Evolutionary conservation across 495 filamentous ascomycete species (phyloP).

Genomic region (Peziza echinospora): DNA sequence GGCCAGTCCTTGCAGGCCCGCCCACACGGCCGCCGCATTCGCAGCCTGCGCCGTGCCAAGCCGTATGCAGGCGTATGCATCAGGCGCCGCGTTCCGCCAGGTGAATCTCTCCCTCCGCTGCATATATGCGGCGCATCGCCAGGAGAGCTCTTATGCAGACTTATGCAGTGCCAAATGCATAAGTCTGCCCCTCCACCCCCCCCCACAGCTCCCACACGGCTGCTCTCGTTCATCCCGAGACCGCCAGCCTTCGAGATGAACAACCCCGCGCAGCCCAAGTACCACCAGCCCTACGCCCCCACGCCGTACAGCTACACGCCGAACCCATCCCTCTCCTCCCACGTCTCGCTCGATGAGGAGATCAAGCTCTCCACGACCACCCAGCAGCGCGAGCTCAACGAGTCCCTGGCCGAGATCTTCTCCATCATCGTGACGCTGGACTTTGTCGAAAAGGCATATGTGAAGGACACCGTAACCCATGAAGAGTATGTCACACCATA

Average conservation of each 20-base stretch:
- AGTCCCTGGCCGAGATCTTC: conserved; percentile 91
- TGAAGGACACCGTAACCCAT: conserved; percentile 85
- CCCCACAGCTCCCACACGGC: background rate
- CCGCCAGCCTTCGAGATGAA: conserved; percentile 8
- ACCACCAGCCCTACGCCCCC: conserved; percentile 9
- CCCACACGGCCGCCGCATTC: too few species aligned
- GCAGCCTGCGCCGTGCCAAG: too few species aligned
- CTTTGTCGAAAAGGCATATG: conserved; percentile 86
- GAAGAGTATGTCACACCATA: conserved; percentile 27
- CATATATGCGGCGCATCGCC: too few species aligned
- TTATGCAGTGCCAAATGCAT: too few species aligned
- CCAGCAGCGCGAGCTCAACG: conserved; percentile 76
- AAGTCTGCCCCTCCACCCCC: too few species aligned
- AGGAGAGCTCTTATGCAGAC: too few species aligned
- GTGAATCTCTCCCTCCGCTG: too few species aligned
- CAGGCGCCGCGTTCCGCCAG: too few species aligned
- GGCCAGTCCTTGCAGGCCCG: too few species aligned
- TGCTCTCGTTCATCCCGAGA: background rate
- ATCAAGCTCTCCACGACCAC: conserved; percentile 72
- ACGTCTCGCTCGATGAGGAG: conserved; percentile 38
- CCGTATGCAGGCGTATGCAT: too few species aligned
- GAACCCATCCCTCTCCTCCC: conserved; percentile 7
- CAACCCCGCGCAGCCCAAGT: too few species aligned
- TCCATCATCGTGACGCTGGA: conserved; percentile 92
- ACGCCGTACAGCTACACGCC: conserved; percentile 14